A percentile compares a stretch with the other conserved stretches of the same genome.
These are phyloP conservation scores for Barbarea vulgaris DNA, from an alignment of 345 rosid species.

Conservation along the genomic window DNA sequence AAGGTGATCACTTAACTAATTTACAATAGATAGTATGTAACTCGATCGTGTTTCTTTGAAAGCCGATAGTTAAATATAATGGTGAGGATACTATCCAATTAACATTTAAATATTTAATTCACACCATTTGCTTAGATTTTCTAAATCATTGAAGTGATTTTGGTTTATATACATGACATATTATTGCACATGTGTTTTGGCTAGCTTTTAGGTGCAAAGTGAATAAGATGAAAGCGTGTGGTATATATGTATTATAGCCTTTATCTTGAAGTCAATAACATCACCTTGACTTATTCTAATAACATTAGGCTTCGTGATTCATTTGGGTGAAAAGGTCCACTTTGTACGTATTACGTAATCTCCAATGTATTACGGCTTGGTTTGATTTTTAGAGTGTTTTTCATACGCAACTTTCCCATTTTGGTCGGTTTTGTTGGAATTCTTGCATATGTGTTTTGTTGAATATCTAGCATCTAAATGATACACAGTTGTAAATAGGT, in stretches of 20 bases:
- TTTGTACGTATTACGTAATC: constrained; percentile 36
- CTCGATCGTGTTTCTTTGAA: background rate
- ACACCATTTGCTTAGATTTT: constrained; percentile 4
- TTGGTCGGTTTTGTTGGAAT: constrained; percentile 33
- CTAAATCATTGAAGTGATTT: background rate
- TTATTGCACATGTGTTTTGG: background rate
- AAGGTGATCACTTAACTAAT: background rate
- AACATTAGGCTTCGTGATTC: constrained; percentile 10
- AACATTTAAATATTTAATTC: background rate
- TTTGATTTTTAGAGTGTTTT: constrained; percentile 20
- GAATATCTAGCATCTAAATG: constrained; percentile 19
- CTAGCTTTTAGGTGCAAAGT: constrained; percentile 1
- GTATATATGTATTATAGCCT: background rate
- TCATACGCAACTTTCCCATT: constrained; percentile 21
- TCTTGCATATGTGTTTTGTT: constrained; percentile 25
- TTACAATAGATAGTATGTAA: background rate
- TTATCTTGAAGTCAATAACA: constrained; percentile 30
- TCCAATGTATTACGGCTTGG: constrained; percentile 25
- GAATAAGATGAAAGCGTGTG: constrained; percentile 2
- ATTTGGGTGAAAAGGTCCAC: constrained; percentile 25
- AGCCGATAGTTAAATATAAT: background rate
- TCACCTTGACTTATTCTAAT: constrained; percentile 30
- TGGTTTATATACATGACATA: background rate
- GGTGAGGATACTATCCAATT: background rate
- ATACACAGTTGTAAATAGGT: background rate